phyloP scores from a whole-genome alignment of 1,139 yeast species.

The Blastobotrys malaysiensis region DNA sequence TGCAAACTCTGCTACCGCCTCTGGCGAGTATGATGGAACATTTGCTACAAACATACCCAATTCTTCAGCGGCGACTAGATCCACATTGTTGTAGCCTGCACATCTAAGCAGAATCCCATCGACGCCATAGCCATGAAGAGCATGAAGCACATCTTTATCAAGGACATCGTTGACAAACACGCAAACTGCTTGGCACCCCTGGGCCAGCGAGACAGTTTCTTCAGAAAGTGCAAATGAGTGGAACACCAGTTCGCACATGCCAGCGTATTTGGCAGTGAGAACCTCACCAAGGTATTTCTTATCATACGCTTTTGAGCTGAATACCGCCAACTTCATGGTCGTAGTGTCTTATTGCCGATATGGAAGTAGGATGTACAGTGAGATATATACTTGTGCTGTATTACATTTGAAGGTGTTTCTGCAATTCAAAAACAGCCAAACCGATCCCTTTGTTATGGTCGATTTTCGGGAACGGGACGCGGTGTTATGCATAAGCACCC shows the following conservation, averaged over 20 bases:
- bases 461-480: not conserved
- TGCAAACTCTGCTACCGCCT: slow-evolving; percentile 27
- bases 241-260: slow-evolving; percentile 11
- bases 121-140: slow-evolving; percentile 17
- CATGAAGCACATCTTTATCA: slow-evolving; percentile 13
- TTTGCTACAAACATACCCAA: slow-evolving; percentile 23
- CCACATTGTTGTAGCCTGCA: slow-evolving; percentile 26
- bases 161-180: slow-evolving; percentile 24
- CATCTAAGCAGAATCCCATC: slow-evolving; percentile 21
- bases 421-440: not conserved
- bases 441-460: not conserved
- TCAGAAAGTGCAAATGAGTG: slow-evolving; percentile 19
- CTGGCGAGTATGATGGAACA: slow-evolving; percentile 27
- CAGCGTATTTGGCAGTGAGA: not conserved
- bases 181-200: slow-evolving; percentile 22
- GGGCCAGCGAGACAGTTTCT: slow-evolving; percentile 21
- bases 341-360: too few relatives aligned
- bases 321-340: slow-evolving; percentile 9
- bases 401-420: not conserved
- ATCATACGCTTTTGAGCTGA: slow-evolving; percentile 13
- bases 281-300: slow-evolving; percentile 5
- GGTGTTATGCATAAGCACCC: not conserved
- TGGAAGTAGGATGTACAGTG: not conserved
- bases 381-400: not conserved
- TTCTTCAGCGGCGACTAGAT: slow-evolving; percentile 19